Evolutionary conservation across 148 eudicot genomes (phyloP).

Genomic region (Chenopodium formosanum): DNA sequence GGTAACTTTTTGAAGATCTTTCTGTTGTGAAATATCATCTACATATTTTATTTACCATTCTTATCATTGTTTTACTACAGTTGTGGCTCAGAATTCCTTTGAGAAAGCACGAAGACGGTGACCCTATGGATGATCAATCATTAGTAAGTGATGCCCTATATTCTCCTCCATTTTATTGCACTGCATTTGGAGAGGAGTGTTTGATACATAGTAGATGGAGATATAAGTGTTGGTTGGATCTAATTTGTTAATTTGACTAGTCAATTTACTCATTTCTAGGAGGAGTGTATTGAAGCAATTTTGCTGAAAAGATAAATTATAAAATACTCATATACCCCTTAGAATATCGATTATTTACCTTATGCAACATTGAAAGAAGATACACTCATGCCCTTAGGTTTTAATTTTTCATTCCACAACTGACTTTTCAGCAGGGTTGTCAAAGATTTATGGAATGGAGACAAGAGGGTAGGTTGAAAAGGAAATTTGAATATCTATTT

Average conservation of each 20-base stretch:
- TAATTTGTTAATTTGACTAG: not conserved
- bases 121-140: conserved; percentile 32
- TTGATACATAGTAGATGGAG: not conserved
- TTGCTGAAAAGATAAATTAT: too few species aligned
- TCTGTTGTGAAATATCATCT: conserved; percentile 2
- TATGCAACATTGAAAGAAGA: too few species aligned
- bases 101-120: conserved; percentile 69
- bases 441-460: not conserved
- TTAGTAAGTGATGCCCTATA: conserved; percentile 42
- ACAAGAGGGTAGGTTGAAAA: not conserved
- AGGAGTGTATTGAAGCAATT: too few species aligned
- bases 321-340: not conserved
- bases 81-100: conserved; percentile 97
- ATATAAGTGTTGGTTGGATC: not conserved
- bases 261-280: not conserved
- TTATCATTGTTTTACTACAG: conserved; percentile 40
- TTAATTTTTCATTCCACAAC: not conserved
- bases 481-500: not conserved
- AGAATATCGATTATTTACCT: not conserved
- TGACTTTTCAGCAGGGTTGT: not conserved
- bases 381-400: too few species aligned
- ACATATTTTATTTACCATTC: conserved; percentile 9
- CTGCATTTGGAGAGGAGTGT: not conserved
- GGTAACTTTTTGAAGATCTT: conserved; percentile 40
- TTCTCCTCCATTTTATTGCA: not conserved